Percentiles rank a stretch among this genome's conserved stretches.
Conservation (phyloP, 805 yeast species). For the Cyberlindnera saturnus region DNA sequence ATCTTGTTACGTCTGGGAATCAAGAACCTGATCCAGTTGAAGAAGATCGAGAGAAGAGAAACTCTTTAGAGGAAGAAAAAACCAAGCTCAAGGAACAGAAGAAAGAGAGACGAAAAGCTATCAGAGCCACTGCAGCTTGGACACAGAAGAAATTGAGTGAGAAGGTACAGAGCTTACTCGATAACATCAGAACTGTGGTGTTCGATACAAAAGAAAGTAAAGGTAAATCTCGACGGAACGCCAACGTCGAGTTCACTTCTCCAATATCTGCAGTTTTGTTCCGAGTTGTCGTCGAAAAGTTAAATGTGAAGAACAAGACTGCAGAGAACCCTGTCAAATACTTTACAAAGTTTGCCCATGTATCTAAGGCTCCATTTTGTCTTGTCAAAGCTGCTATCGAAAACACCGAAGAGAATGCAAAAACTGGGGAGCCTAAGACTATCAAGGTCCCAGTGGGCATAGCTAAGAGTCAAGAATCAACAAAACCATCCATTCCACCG, state of each 20-base stretch:
- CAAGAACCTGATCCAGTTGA: background rate
- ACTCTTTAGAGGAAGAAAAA: background rate
- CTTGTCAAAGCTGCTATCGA: constrained; percentile 4
- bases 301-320: constrained; percentile 9
- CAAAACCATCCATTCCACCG: background rate
- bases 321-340: constrained; percentile 3
- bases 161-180: constrained; percentile 4
- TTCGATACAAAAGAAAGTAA: constrained; percentile 15
- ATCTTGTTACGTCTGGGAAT: background rate
- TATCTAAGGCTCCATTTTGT: constrained; percentile 11
- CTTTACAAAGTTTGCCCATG: constrained; percentile 12
- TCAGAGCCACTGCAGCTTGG: constrained; percentile 2
- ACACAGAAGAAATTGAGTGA: constrained; percentile 1
- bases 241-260: constrained; percentile 11
- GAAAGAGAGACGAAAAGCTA: background rate
- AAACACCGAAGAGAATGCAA: background rate
- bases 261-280: constrained; percentile 11
- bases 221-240: constrained; percentile 15
- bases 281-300: constrained; percentile 10
- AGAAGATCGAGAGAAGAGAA: background rate
- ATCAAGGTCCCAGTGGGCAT: background rate
- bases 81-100: background rate
- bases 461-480: background rate
- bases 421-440: background rate
- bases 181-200: constrained; percentile 2